Evolutionary conservation across 2,329 filamentous ascomycete species (phyloP), one percentile per base, ranked within the genome.

Genomic region (Madurella fahalii): DNA sequence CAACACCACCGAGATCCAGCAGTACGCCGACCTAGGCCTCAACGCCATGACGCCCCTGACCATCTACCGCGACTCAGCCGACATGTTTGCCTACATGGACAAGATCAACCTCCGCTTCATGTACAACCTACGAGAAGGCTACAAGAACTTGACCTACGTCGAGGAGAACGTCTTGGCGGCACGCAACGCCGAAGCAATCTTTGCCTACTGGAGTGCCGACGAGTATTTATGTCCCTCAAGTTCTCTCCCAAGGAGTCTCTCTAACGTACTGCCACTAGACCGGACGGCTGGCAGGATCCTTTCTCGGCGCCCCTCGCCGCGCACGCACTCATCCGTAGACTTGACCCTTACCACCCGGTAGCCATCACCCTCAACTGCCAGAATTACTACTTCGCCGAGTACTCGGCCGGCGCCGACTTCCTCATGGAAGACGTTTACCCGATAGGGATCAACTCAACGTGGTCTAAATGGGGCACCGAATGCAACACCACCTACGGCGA

Each of bases 271-370:
- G 7, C 7, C 39, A 13, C 9, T 48, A 73, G 71, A 58, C 78
- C 80, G 5, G 82, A 84, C 63, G 82, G 82, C 17, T 74, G 74
- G 66, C 74, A 79, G 52, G 75, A 83, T 60, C 75, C 80, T 5
- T 74, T 84, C 52, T 71, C 77, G 54, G 72, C 72, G 0, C 74
- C 80, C 0, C 55, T 59, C 1, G 58, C 68, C 17, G 71, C 76
- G 0, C 74, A 78, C 61, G 63, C 72, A 34, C 63, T 73, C 5
- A 74, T 84, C 63, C 72, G 72, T 54, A 56, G 64, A 0, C 65
- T 83, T 1, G 83, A 86, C 66, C 79, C 78, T 0, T 85, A 85
- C 67, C 83, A 85, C 67, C 82, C 82, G 0, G 76, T 83, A 2
- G 77, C 77, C 1, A 70, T 84, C 4, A 78, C 77, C 1, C 74